phyloP scores from a whole-genome alignment of 352 stramenopile genomes.

The Phytophthora meadii region DNA sequence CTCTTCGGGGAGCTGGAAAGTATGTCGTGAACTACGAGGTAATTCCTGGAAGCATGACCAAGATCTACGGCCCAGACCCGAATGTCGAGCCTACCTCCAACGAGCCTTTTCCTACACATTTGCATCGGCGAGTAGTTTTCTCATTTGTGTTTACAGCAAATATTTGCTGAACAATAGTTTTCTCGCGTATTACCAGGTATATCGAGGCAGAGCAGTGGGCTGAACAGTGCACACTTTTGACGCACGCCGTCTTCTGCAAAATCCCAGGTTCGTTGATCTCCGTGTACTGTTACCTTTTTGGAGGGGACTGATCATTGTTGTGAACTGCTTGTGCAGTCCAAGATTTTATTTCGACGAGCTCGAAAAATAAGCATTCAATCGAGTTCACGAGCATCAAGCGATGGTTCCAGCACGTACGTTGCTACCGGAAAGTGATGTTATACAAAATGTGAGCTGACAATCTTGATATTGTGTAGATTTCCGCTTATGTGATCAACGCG shows the following conservation, averaged over 20 bases:
- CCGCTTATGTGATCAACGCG: slow-evolving; percentile 84
- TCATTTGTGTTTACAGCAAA: neutral
- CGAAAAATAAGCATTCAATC: slow-evolving; percentile 57
- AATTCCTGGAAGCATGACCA: slow-evolving; percentile 39
- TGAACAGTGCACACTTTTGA: slow-evolving; percentile 80
- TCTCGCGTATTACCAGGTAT: slow-evolving; percentile 37
- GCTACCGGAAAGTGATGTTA: neutral
- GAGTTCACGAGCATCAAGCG: slow-evolving; percentile 74
- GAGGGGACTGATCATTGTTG: slow-evolving; percentile 3
- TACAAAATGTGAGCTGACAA: neutral
- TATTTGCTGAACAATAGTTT: slow-evolving; percentile 2
- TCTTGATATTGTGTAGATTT: slow-evolving; percentile 49
- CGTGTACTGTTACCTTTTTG: neutral
- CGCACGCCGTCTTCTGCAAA: slow-evolving; percentile 79
- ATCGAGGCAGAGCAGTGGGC: slow-evolving; percentile 70
- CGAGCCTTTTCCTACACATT: slow-evolving; percentile 33
- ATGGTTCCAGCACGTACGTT: slow-evolving; percentile 87
- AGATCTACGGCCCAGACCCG: slow-evolving; percentile 29
- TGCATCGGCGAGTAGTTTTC: slow-evolving; percentile 36
- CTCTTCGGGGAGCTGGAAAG: slow-evolving; percentile 41
- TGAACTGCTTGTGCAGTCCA: slow-evolving; percentile 46
- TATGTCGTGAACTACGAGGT: slow-evolving; percentile 38
- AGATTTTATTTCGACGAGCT: slow-evolving; percentile 68
- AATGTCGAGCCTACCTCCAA: slow-evolving; percentile 3
- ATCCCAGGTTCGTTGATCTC: slow-evolving; percentile 64